Percentiles rank a stretch among this genome's conserved stretches.
Conservation (phyloP, 306 rosid species). For the Vicia faba region DNA sequence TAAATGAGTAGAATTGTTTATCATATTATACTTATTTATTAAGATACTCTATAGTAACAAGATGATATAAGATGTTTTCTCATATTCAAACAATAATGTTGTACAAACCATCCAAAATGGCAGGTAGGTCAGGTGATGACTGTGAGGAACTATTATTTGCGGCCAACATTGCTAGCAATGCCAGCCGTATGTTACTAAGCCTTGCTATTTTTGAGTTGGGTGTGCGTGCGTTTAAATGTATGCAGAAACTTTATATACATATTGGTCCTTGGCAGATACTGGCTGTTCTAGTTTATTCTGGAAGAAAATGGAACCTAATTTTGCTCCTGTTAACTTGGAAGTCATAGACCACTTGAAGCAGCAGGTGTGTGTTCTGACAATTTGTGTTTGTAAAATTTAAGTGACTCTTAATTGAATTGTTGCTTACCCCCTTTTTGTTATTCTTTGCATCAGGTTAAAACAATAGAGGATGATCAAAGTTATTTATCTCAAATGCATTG, state of each 20-base stretch:
- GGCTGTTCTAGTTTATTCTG: constrained; percentile 78
- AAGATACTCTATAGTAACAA: background rate
- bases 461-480: constrained; percentile 54
- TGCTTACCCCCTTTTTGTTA: constrained; percentile 27
- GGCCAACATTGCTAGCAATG: constrained; percentile 67
- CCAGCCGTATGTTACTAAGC: constrained; percentile 61
- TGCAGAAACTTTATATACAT: constrained; percentile 4
- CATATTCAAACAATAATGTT: constrained; percentile 3
- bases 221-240: constrained; percentile 9
- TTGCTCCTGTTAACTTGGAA: constrained; percentile 60
- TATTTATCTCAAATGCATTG: constrained; percentile 50
- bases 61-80: background rate
- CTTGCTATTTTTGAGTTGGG: background rate
- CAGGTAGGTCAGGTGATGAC: constrained; percentile 77
- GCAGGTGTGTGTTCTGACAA: constrained; percentile 54
- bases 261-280: constrained; percentile 51
- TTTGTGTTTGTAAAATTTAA: constrained; percentile 33
- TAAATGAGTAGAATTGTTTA: constrained; percentile 19
- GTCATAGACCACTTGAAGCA: constrained; percentile 62
- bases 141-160: constrained; percentile 72
- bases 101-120: constrained; percentile 39
- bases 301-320: constrained; percentile 72
- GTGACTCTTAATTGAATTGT: constrained; percentile 29
- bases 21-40: constrained; percentile 23
- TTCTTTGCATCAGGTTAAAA: constrained; percentile 51